A percentile compares a stretch with the other conserved stretches of the same genome.
phyloP scores from a whole-genome alignment of 805 yeast species.

The Pichia pseudocactophila region DNA sequence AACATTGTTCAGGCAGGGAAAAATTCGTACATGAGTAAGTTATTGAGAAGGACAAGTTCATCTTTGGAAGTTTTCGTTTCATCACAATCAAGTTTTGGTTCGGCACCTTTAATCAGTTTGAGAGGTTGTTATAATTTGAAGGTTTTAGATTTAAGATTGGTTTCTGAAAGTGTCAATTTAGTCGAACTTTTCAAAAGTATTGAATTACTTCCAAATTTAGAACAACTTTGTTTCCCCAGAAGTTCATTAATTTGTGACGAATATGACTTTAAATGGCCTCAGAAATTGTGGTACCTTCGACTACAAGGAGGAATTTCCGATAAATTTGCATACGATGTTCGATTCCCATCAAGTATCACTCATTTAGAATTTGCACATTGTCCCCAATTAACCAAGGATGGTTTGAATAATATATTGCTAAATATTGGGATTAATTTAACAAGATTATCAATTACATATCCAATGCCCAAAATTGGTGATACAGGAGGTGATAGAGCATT shows the following conservation, averaged over 20 bases:
- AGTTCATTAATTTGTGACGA: constrained; percentile 69
- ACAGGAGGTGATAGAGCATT: constrained; percentile 69
- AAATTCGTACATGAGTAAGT: constrained; percentile 78
- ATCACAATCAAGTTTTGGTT: constrained; percentile 92
- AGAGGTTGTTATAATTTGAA: constrained; percentile 57
- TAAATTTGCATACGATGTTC: constrained; percentile 58
- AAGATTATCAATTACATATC: constrained; percentile 65
- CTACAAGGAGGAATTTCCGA: constrained; percentile 87
- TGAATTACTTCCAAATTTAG: constrained; percentile 48
- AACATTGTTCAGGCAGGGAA: constrained; percentile 83
- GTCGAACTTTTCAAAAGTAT: constrained; percentile 73
- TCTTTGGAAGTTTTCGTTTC: constrained; percentile 67
- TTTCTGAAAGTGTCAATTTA: constrained; percentile 83
- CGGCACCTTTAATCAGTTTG: constrained; percentile 77
- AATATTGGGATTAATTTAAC: constrained; percentile 60
- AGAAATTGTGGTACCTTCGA: constrained; percentile 57
- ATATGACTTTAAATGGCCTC: constrained; percentile 68
- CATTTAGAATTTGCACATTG: constrained; percentile 79
- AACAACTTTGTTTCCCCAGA: constrained; percentile 79
- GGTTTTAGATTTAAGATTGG: constrained; percentile 70
- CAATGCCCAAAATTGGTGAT: constrained; percentile 72
- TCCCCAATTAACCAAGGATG: constrained; percentile 60
- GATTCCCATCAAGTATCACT: constrained; percentile 66
- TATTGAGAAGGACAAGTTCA: constrained; percentile 67
- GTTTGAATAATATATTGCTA: constrained; percentile 52